These are phyloP conservation scores for Moricandia moricandioides DNA, from an alignment of 345 rosid genomes.

Conservation along the genomic window DNA sequence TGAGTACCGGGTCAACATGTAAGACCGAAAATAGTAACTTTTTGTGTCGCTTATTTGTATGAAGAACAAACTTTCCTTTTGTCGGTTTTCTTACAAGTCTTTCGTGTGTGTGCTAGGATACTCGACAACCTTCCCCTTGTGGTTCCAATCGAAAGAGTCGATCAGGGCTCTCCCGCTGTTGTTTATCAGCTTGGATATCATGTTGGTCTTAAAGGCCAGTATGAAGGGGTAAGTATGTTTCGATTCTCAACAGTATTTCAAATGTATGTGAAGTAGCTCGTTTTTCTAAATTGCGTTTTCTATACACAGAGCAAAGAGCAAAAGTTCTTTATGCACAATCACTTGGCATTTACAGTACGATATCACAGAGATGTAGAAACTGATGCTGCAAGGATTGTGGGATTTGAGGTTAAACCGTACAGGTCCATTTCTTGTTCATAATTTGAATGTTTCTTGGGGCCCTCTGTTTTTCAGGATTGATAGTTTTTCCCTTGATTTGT, in stretches of 20 bases:
- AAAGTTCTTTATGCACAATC: conserved; percentile 86
- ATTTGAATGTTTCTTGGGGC: neutral
- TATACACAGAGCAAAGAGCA: conserved; percentile 80
- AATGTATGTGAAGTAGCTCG: neutral
- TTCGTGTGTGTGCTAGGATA: conserved; percentile 57
- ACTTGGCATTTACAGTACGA: conserved; percentile 81
- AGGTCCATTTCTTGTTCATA: conserved; percentile 47
- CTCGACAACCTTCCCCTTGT: conserved; percentile 99
- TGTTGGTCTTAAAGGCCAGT: conserved; percentile 92
- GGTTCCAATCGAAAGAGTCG: conserved; percentile 71
- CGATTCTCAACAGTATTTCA: neutral
- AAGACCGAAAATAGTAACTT: conserved; percentile 26
- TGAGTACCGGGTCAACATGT: conserved; percentile 95
- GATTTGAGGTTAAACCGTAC: conserved; percentile 91
- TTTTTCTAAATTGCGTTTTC: conserved; percentile 27
- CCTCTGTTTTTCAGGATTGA: conserved; percentile 3
- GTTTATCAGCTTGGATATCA: conserved; percentile 93
- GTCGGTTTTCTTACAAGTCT: conserved; percentile 6
- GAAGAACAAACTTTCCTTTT: neutral
- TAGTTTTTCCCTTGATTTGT: conserved; percentile 15
- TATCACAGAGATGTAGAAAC: conserved; percentile 74
- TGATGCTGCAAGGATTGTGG: conserved; percentile 86
- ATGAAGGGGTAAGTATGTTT: conserved; percentile 66
- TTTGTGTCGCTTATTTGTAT: too few species aligned
- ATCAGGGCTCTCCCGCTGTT: conserved; percentile 62